Base-by-base conservation (phyloP, 106 monocot species). In the Acorus gramineus region DNA sequence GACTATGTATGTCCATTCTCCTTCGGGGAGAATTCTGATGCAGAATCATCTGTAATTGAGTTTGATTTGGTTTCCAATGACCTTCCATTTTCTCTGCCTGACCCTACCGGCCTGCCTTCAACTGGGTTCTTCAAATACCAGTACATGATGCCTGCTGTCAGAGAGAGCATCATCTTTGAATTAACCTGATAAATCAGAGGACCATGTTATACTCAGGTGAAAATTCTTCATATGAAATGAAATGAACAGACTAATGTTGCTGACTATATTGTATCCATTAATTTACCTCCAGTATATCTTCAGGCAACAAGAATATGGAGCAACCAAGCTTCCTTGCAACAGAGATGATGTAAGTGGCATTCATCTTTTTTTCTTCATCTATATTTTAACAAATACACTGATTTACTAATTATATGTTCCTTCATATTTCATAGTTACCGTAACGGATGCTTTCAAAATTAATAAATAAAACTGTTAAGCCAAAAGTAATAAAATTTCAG, bases 81-180 rank as follows among this genome's bases (percentile, higher is more conserved):
- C 48, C 79, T 84, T 6, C 74, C 84, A 28, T 70, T 78, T 55
- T 93, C 93, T 53, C 65, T 71, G 67, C 89, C 81, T 12, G 81
- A 79, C 43, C 72, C 59, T 50, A 68, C 46, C 11, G 73, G 71
- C 71, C 65, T 73, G 42, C 78, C 77, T 56, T 85, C 79, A 4
- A 55, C 28, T 28, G 73, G 80, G 44, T 68, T 79, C 54, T 79
- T 83, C 42, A 73, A 75, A 56, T 84, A 70, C 89, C 93, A 89
- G 55, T 84, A 93, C 93, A 93, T 93, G 50, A 93, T 93, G 74
- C 79, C 89, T 60, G 89, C 93, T 50, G 89, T 81, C 53, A 93
- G 62, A 3, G 93, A 84, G 11, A 93, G 84, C 70, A 93, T 93
- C 93, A 93, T 93, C 73, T 93, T 93, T 73, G 86, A 89, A 73